Base-by-base conservation (phyloP, 805 yeast species). In the Starmerella sp. region DNA sequence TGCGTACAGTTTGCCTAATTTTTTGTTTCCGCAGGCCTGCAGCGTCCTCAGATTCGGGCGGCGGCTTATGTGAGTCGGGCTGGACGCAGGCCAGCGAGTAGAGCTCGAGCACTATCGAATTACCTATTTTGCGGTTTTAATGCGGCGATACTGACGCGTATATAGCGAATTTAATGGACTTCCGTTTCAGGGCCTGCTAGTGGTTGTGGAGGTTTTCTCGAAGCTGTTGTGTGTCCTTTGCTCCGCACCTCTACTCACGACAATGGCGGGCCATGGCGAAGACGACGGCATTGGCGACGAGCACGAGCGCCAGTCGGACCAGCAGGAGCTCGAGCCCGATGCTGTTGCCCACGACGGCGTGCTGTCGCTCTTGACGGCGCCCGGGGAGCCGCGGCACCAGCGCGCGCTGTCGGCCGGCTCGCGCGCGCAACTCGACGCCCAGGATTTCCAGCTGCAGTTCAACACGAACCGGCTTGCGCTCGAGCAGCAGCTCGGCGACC, bases 371-470 rank as follows among this genome's bases (percentile, higher is more conserved):
- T 30, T 58, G 49, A 52, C 53, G 13, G 47, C 46, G 5, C 54
- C 57, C 2, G 35, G n/a, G 10, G 34, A 28, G 17, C 10, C 34
- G 28, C 55, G 60, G 17, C 63, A 59, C 28, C 57, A 57, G 17
- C 63, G 69, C 13, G 29, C 57, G 15, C 45, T 62, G 51, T 63
- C 67, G 3, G 53, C 59, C 28, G 68, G 69, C 7, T 66, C 67
- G 34, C 69, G 67, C 45, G 63, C 60, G 22, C 68, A 73, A n/a
- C 63, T 75, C 57, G 72, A 75, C 47, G 73, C 83, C 1, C 83
- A 88, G 52, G 66, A 84, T 35, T 80, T 82, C 56, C 96, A 90
- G 65, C 70, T 84, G 54, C 84, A 80, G 57, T 91, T 85, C 67
- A 87, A 87, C 65, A 82, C 83, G 62, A 82, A 83, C 70, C 77